Base-by-base conservation (phyloP, 768 basidiomycete genomes). In the Baorangia bicolor region DNA sequence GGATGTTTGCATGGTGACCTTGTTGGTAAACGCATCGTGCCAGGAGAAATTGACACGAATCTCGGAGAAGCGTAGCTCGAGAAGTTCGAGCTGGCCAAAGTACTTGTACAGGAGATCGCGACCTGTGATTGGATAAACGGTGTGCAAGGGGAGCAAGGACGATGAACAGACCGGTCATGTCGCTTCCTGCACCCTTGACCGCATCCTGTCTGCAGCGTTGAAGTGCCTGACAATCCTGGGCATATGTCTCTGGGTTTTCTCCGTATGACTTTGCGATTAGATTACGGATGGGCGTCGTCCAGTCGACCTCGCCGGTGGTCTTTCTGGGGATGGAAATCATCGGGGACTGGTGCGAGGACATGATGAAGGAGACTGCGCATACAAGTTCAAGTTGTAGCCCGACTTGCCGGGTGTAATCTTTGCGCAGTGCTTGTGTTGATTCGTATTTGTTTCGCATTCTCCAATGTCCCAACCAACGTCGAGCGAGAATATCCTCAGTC, bases 81-180 rank as follows among this genome's bases (percentile, higher is more conserved):
- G 85, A 5, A 98, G 84, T 67, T 99, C 97, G 41, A 99, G 86
- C 72, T 99, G 97, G 34, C 97, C 96, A 76, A 98, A 99, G 77
- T 99, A 99, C 75, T 97, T 98, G 87, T 96, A 98, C 41, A 99
- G 79, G 21, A 98, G 80, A 75, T 98, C 96, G 46, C 95, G 82
- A 13, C 89, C 95, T 88, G 67, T 45, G 30, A 9, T 20, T 34
- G 43, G 14, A 27, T 59, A 34, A 59, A 49, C 40, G 39, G 46
- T 25, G n/a, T 5, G 20, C 11, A 18, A 20, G 30, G 38, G 12
- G 21, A 14, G 8, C 0, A n/a, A 12, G 18, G 20, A 40, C 9
- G 16, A 33, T 8, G 11, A 4, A 68, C 83, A 61, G 55, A 92
- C 93, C 92, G n/a, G 94, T 97, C 51, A 85, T 78, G 70, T 98